A percentile compares a stretch with the other conserved stretches of the same genome.
Conservation (phyloP, 805 yeast genomes). For the Wickerhamomyces tratensis region DNA sequence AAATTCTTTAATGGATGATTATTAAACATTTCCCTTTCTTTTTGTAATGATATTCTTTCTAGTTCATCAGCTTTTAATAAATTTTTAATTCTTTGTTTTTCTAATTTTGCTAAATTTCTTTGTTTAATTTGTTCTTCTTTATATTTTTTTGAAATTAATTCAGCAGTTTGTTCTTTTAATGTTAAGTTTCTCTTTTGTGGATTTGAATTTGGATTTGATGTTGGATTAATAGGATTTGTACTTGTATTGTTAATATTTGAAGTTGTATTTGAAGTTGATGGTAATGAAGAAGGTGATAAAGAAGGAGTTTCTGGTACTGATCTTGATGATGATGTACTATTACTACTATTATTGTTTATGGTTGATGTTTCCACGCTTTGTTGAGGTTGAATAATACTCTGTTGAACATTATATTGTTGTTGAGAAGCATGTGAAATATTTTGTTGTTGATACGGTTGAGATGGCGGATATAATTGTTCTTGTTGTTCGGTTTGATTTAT, state of each 20-base stretch:
- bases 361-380: too few species aligned
- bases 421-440: too few species aligned
- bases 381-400: too few species aligned
- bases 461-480: constrained; percentile 9
- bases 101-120: constrained; percentile 31
- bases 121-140: constrained; percentile 28
- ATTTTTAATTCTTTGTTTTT: constrained; percentile 43
- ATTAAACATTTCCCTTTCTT: too few species aligned
- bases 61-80: constrained; percentile 43
- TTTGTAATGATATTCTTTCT: constrained; percentile 24
- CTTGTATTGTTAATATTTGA: too few species aligned
- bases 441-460: constrained; percentile 1
- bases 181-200: constrained; percentile 8
- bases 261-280: background rate
- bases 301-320: too few species aligned
- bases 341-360: too few species aligned
- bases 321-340: too few species aligned
- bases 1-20: too few species aligned
- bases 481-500: background rate
- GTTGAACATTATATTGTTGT: too few species aligned
- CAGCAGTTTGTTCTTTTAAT: constrained; percentile 32
- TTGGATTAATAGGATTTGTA: too few species aligned
- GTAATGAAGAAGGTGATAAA: too few species aligned
- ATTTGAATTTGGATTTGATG: background rate
- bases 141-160: constrained; percentile 25